Evolutionary conservation across 371 early-diverging fungal species (phyloP).

Genomic region (Mortierella polycephala): DNA sequence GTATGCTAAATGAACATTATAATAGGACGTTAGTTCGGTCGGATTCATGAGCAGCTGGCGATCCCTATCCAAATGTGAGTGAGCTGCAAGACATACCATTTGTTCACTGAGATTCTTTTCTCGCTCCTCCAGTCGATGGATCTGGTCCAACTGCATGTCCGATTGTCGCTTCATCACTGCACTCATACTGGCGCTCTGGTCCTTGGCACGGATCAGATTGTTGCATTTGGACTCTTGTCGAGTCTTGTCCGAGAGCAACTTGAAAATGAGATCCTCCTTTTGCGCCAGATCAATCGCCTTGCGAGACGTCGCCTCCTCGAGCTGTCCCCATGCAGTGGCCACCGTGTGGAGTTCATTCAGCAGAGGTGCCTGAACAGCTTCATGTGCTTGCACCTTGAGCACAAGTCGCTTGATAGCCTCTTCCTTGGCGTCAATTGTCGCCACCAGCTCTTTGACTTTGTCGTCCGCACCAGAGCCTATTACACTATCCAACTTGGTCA

Average conservation of each 20-base stretch:
- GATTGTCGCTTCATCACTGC: slow-evolving; percentile 78
- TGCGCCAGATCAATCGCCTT: slow-evolving; percentile 77
- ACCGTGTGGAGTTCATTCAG: slow-evolving; percentile 82
- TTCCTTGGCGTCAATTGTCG: slow-evolving; percentile 41
- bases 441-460: slow-evolving; percentile 27
- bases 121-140: slow-evolving; percentile 79
- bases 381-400: slow-evolving; percentile 43
- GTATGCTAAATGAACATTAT: slow-evolving; percentile 38
- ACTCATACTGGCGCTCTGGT: slow-evolving; percentile 69
- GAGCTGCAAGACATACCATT: slow-evolving; percentile 51
- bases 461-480: slow-evolving; percentile 30
- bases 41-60: background rate
- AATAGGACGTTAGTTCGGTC: background rate
- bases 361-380: slow-evolving; percentile 52
- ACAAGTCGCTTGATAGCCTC: slow-evolving; percentile 58
- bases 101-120: slow-evolving; percentile 75
- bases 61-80: background rate
- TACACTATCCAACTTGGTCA: slow-evolving; percentile 53
- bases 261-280: slow-evolving; percentile 83
- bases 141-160: slow-evolving; percentile 85
- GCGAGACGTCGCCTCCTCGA: slow-evolving; percentile 83
- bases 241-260: slow-evolving; percentile 72
- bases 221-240: slow-evolving; percentile 47
- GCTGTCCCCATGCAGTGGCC: slow-evolving; percentile 76
- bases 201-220: slow-evolving; percentile 74